Evolutionary conservation across 305 asterid genomes (phyloP).

Genomic region (Nicotiana rustica): DNA sequence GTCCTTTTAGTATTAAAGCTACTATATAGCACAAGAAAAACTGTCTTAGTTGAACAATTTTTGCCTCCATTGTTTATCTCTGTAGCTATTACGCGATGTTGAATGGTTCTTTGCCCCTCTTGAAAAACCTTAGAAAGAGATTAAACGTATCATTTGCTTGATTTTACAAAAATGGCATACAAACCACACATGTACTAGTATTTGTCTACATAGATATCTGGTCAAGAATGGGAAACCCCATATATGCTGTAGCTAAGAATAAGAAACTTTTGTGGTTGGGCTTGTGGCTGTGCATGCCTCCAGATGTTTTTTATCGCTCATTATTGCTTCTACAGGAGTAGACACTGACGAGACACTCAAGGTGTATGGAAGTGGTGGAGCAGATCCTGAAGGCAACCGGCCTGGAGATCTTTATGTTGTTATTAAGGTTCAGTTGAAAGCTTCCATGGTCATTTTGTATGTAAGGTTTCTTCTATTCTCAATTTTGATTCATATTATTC

Average conservation of each 20-base stretch:
- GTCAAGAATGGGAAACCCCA: slow-evolving; percentile 3
- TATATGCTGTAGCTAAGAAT: not conserved
- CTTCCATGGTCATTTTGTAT: not conserved
- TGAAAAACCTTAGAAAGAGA: not conserved
- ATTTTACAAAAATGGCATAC: not conserved
- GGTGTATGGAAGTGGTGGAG: slow-evolving; percentile 90
- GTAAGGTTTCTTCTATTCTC: not conserved
- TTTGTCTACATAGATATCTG: not conserved
- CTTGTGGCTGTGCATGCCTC: not conserved
- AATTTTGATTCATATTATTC: slow-evolving; percentile 20
- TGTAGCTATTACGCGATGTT: not conserved
- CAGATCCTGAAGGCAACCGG: slow-evolving; percentile 95
- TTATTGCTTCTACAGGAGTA: slow-evolving; percentile 63
- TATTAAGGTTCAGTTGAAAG: slow-evolving; percentile 61
- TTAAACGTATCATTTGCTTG: slow-evolving; percentile 4
- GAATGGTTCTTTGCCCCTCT: not conserved
- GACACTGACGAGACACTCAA: slow-evolving; percentile 77
- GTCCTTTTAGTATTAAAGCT: not conserved
- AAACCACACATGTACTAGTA: not conserved
- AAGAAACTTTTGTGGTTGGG: not conserved
- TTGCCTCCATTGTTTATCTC: not conserved
- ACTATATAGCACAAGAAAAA: slow-evolving; percentile 20
- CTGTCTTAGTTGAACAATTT: not conserved
- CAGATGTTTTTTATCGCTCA: slow-evolving; percentile 12
- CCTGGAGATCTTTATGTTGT: slow-evolving; percentile 88